Conservation (phyloP, 2,329 filamentous ascomycete genomes). For the Fusarium liriodendri region DNA sequence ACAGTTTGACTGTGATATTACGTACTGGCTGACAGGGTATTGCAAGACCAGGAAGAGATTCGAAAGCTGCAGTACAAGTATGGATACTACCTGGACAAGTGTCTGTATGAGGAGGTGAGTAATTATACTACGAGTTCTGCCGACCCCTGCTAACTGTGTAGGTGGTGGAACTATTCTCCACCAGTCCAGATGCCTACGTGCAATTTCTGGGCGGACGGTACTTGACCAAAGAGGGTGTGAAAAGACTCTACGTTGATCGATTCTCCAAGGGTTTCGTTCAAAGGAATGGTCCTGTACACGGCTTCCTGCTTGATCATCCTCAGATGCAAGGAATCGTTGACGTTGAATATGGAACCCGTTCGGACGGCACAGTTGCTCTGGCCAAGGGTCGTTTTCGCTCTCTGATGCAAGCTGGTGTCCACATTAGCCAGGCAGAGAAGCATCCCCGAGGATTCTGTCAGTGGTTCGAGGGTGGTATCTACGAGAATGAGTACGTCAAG, state of each 20-base stretch:
- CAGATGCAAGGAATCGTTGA: constrained; percentile 18
- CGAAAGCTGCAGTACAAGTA: constrained; percentile 18
- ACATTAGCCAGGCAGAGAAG: constrained; percentile 13
- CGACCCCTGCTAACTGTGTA: background rate
- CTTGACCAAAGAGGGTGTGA: constrained; percentile 3
- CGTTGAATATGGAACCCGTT: background rate
- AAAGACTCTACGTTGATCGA: constrained; percentile 7
- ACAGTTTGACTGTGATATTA: rapidly evolving
- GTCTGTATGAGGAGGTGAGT: constrained; percentile 8
- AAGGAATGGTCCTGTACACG: constrained; percentile 10
- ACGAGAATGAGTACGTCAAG: constrained; percentile 23
- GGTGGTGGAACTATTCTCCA: constrained; percentile 15
- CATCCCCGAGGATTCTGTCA: constrained; percentile 13
- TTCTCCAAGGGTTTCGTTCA: constrained; percentile 1
- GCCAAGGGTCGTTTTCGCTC: constrained; percentile 16
- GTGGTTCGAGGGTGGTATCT: constrained; percentile 22
- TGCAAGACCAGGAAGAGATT: constrained; percentile 11
- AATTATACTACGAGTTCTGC: too few species aligned
- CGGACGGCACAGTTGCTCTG: background rate
- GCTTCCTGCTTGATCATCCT: constrained; percentile 11
- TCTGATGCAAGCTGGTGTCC: constrained; percentile 15
- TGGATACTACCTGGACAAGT: constrained; percentile 22
- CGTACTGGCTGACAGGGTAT: background rate
- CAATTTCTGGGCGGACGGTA: constrained; percentile 12
- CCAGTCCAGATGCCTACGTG: constrained; percentile 2